phyloP scores from a whole-genome alignment of 331 rosid genomes.

The Quercus phellos region DNA sequence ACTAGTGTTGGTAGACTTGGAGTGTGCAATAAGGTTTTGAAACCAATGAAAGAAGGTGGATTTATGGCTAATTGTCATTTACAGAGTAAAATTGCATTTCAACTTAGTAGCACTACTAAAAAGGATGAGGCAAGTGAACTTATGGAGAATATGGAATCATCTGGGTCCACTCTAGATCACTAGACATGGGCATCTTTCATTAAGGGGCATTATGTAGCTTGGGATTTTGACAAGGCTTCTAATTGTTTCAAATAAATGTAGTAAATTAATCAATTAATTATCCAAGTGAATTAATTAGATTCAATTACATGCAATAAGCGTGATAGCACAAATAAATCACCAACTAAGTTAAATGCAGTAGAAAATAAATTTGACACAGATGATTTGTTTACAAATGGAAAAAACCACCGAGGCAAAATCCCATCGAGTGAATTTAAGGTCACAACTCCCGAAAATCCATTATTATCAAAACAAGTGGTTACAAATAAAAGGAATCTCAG shows the following conservation, averaged over 20 bases:
- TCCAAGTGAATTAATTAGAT: too few relatives aligned
- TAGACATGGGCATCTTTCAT: slow-evolving; percentile 54
- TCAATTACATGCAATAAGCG: too few relatives aligned
- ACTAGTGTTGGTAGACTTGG: slow-evolving; percentile 48
- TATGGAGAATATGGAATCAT: slow-evolving; percentile 39
- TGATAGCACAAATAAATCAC: too few relatives aligned
- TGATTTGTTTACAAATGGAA: too few relatives aligned
- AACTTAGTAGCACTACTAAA: slow-evolving; percentile 43
- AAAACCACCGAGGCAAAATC: too few relatives aligned
- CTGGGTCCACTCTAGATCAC: slow-evolving; percentile 33
- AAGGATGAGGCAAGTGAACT: slow-evolving; percentile 48
- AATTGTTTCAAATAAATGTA: slow-evolving; percentile 46
- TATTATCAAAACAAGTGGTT: too few relatives aligned
- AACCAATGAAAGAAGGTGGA: slow-evolving; percentile 57
- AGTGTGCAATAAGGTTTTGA: slow-evolving; percentile 54
- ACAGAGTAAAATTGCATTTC: slow-evolving; percentile 44
- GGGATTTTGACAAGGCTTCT: slow-evolving; percentile 57
- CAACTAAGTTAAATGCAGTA: too few relatives aligned
- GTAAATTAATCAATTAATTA: too few relatives aligned
- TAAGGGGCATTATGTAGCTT: slow-evolving; percentile 51
- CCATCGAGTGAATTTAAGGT: too few relatives aligned
- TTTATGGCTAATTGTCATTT: slow-evolving; percentile 36
- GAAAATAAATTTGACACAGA: too few relatives aligned
- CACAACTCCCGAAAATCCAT: too few relatives aligned
- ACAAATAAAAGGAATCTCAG: too few relatives aligned